phyloP scores from a whole-genome alignment of 2,329 filamentous ascomycete genomes.

The Pezicula neosporulosa region DNA sequence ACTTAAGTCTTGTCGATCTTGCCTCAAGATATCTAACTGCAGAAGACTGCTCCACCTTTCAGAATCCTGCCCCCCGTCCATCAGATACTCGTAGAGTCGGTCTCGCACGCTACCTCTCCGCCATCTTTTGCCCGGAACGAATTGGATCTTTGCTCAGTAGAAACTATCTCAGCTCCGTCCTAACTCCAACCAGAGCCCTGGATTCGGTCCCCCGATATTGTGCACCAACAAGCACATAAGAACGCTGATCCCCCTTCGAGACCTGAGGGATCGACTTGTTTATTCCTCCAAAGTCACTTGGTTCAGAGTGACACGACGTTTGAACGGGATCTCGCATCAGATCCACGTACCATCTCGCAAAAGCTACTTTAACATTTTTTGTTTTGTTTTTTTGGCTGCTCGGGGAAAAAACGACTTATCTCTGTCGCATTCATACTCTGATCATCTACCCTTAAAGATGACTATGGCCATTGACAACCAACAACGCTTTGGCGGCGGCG shows the following conservation, averaged over 20 bases:
- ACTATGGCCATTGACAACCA: constrained; percentile 93
- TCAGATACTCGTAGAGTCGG: constrained; percentile 5
- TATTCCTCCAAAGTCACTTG: constrained; percentile 16
- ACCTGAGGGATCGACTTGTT: constrained; percentile 19
- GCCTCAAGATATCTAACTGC: constrained; percentile 17
- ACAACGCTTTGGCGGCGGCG: constrained; percentile 72
- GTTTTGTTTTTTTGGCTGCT: constrained; percentile 1
- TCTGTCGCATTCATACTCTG: constrained; percentile 7
- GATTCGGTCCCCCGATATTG: constrained; percentile 12
- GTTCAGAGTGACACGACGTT: constrained; percentile 14
- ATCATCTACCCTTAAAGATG: constrained; percentile 48
- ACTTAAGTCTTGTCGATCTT: constrained; percentile 18
- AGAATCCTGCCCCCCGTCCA: constrained; percentile 4
- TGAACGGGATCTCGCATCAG: constrained; percentile 28
- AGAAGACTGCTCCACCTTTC: not conserved
- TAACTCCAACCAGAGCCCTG: constrained; percentile 19
- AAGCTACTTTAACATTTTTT: not conserved
- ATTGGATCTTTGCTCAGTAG: constrained; percentile 4
- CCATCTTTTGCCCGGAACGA: constrained; percentile 10
- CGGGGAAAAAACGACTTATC: constrained; percentile 2
- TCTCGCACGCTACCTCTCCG: constrained; percentile 10
- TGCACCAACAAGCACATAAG: constrained; percentile 25
- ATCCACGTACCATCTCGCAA: constrained; percentile 15
- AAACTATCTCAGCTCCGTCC: constrained; percentile 5
- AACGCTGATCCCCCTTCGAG: constrained; percentile 28